These are phyloP conservation scores for Sphagnum tenellum DNA, from an alignment of 225 moss, liverwort and hornwort genomes.

Conservation along the genomic window DNA sequence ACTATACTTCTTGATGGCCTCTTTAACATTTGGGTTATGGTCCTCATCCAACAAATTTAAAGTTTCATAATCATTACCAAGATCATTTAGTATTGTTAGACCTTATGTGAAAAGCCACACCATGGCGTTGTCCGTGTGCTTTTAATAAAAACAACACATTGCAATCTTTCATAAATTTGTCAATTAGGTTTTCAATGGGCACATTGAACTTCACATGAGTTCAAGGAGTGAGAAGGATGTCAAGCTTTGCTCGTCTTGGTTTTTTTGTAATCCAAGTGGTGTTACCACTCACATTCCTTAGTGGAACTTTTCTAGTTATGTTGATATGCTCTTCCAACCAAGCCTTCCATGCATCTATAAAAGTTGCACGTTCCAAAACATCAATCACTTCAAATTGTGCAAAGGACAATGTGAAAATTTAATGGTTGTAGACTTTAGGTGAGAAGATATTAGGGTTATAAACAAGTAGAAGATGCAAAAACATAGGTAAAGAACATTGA, in stretches of 20 bases:
- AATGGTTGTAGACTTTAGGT: not conserved
- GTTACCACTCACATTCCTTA: conserved; percentile 71
- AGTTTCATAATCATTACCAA: conserved; percentile 72
- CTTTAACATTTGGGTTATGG: conserved; percentile 76
- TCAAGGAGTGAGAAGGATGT: conserved; percentile 77
- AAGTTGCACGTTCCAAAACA: conserved; percentile 62
- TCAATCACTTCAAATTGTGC: conserved; percentile 62
- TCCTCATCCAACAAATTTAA: conserved; percentile 92
- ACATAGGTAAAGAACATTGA: no score
- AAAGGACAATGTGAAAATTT: conserved; percentile 6
- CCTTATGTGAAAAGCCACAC: conserved; percentile 88
- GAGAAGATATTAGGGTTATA: not conserved
- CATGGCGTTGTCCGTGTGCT: conserved; percentile 84
- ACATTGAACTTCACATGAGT: conserved; percentile 67
- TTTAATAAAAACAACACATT: conserved; percentile 83
- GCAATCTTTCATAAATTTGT: conserved; percentile 71
- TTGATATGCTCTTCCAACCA: conserved; percentile 89
- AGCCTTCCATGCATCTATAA: conserved; percentile 75
- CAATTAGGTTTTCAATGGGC: conserved; percentile 64
- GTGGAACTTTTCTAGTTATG: conserved; percentile 56
- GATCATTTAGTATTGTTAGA: conserved; percentile 80
- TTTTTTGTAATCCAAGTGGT: conserved; percentile 82
- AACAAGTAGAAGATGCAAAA: no score
- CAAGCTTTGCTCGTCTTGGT: conserved; percentile 56
- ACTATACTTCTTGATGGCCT: conserved; percentile 77